These are phyloP conservation scores for Ophiostoma sp. DNA, from an alignment of 2,329 filamentous ascomycete genomes.

Conservation along the genomic window DNA sequence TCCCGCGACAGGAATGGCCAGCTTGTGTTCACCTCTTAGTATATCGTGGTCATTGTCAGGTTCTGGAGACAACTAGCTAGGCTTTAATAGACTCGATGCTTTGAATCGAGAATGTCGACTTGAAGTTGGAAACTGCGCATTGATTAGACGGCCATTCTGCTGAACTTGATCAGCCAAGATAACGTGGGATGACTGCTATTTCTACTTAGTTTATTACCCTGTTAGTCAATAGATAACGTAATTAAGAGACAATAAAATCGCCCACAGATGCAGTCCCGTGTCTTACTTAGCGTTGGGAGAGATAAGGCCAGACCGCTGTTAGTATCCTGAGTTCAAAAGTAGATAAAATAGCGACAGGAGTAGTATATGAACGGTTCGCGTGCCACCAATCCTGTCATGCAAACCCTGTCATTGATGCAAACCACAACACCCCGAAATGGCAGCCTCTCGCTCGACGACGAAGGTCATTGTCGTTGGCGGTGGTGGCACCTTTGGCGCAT, in stretches of 20 bases:
- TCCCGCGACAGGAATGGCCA: too few species aligned
- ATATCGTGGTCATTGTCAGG: too few species aligned
- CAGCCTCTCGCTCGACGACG: background rate
- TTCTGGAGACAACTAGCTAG: too few species aligned
- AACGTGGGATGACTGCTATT: background rate
- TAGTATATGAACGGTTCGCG: background rate
- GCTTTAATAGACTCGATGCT: too few species aligned
- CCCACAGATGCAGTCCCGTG: background rate
- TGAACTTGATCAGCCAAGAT: background rate
- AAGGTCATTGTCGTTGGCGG: slow-evolving; percentile 10
- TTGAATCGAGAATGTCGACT: too few species aligned
- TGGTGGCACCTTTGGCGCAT: slow-evolving; percentile 7
- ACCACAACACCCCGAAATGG: background rate
- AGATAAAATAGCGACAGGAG: background rate
- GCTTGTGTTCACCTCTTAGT: too few species aligned
- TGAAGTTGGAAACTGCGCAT: too few species aligned
- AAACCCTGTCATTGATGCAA: background rate
- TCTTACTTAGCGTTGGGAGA: background rate
- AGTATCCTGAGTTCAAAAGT: background rate
- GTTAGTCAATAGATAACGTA: background rate
- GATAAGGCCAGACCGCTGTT: background rate
- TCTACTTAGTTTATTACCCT: background rate
- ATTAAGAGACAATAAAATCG: background rate
- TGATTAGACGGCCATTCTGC: too few species aligned
- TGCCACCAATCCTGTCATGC: too few species aligned